Percentiles rank a stretch among this genome's conserved stretches.
phyloP scores from a whole-genome alignment of 2,329 filamentous ascomycete genomes.

The Cryphonectria japonica region DNA sequence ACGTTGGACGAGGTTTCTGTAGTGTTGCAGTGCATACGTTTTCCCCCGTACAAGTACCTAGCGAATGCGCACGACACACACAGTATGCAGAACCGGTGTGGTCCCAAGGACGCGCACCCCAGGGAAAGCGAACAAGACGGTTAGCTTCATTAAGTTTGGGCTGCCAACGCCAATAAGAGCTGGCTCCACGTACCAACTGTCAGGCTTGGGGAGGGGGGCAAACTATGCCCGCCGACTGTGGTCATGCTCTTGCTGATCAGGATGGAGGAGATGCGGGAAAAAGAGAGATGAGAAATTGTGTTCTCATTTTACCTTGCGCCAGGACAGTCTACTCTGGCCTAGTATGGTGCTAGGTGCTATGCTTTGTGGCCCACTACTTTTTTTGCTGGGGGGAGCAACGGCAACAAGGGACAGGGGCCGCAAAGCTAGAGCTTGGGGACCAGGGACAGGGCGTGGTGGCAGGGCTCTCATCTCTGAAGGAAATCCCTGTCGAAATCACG shows the following conservation, averaged over 20 bases:
- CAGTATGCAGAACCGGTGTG: background rate
- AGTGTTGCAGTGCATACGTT: conserved; percentile 8
- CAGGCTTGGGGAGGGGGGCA: background rate
- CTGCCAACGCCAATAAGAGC: background rate
- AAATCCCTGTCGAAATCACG: conserved; percentile 5
- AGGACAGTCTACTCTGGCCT: background rate
- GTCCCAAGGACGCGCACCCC: background rate
- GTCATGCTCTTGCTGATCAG: background rate
- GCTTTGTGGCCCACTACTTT: background rate
- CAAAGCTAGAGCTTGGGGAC: background rate
- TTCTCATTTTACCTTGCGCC: background rate
- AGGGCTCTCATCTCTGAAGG: background rate
- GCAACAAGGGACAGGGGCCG: background rate
- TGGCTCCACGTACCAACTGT: background rate
- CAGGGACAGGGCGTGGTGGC: background rate
- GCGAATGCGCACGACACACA: background rate
- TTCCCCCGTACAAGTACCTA: background rate
- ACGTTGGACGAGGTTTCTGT: background rate
- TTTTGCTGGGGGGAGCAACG: background rate
- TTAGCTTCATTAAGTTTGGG: background rate
- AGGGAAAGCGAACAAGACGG: background rate
- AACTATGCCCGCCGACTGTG: background rate
- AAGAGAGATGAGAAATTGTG: background rate
- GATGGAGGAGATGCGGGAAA: background rate
- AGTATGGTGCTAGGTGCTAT: background rate